Evolutionary conservation across 2,329 filamentous ascomycete species (phyloP), one percentile per base, ranked within the genome.

Genomic region (Elsinoe batatas): DNA sequence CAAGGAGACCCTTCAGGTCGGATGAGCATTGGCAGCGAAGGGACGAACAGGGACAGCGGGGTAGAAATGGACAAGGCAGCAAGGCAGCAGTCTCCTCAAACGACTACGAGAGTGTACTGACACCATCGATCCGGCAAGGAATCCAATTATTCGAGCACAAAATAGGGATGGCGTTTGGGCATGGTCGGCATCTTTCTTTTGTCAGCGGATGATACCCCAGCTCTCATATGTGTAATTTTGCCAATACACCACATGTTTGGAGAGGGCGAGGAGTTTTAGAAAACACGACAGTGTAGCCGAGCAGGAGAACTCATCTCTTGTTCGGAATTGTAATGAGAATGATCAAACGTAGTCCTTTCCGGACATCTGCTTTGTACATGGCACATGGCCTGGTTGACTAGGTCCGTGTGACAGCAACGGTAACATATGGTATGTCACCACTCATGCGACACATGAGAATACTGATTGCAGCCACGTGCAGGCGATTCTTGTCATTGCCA

Each of bases 11-110:
- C 57, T 15, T 54, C 50, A 18, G 33, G 56, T 18, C 42, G 58
- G 43, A 46, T 51, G 20, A 59, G 56, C 20, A 54, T 57, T 15
- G 59, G 53, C n/a, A 61, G 59, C 51, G 65, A 66, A 57, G 61
- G 60, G 15, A 63, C 61, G 8, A 65, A 68, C 53, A 61, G 65
- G 38, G 67, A 68, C 53, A 66, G 64, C 55, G 67, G 65, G n/a
- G 54, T 56, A n/a, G 54, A 56, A n/a, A 42, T 56, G 17, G 54
- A 47, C 13, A 51, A 51, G 20, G 15, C 37, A 20, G 32, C 51
- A 32, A 18, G 18, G 22, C 53, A 55, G 46, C 37, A 55, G 8
- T 22, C 22, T 2, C 53, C 51, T 32, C 37, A 20, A 17, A 18
- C 36, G 5, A 15, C 15, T 6, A 32, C 51, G 15, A 44, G 32